Conservation (phyloP, 139 green algal species). For the Chlorella sp. region DNA sequence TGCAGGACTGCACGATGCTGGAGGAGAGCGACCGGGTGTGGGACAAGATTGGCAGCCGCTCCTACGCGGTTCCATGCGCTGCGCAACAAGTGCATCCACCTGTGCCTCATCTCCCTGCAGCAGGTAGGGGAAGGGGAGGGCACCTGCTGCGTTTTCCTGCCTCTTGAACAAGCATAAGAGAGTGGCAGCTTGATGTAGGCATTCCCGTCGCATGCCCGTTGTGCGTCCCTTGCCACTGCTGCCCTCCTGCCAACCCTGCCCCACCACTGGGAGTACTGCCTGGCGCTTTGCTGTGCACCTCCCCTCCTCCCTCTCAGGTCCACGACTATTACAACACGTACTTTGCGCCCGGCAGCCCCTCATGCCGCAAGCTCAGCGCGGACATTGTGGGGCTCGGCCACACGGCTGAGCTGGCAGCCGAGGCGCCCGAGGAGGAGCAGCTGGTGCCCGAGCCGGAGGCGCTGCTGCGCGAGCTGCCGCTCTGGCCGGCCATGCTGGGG, state of each 20-base stretch:
- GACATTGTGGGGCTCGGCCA: slow-evolving; percentile 49
- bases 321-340: slow-evolving; percentile 43
- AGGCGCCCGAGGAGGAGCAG: no score
- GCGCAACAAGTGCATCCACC: slow-evolving; percentile 59
- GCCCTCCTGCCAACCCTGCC: no score
- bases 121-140: slow-evolving; percentile 16
- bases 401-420: slow-evolving; percentile 19
- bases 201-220: no score
- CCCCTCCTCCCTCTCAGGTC: no score
- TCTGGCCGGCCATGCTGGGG: slow-evolving; percentile 19
- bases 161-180: no score
- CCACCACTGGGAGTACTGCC: no score
- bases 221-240: no score
- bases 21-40: slow-evolving; percentile 86
- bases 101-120: slow-evolving; percentile 46
- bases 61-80: slow-evolving; percentile 70
- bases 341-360: slow-evolving; percentile 27
- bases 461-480: slow-evolving; percentile 14
- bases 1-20: no score
- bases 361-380: slow-evolving; percentile 51
- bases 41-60: slow-evolving; percentile 76
- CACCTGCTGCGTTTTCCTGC: background rate
- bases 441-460: slow-evolving; percentile 14
- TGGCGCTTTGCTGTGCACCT: no score
- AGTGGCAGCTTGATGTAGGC: no score